Percentiles rank a stretch among this genome's conserved stretches.
Evolutionary conservation across 2,329 filamentous ascomycete species (phyloP).

Genomic region (Alternaria panax): DNA sequence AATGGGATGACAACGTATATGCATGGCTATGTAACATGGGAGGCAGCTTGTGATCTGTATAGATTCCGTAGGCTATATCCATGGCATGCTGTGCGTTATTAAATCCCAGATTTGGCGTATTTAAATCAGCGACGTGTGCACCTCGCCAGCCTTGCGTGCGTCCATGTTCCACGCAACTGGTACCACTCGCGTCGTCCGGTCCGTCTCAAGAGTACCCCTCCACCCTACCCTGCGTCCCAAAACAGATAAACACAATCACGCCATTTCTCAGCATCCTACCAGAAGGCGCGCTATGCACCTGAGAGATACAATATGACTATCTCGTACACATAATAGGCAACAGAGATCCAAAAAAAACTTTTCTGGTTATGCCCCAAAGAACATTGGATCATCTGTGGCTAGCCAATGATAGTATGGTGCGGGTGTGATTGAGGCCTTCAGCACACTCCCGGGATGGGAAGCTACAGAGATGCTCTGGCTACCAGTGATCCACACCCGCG

Average conservation of each 20-base stretch:
- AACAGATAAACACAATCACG: conserved; percentile 2
- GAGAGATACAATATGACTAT: background rate
- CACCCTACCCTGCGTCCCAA: background rate
- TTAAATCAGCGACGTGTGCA: background rate
- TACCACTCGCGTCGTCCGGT: background rate
- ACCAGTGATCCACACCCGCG: background rate
- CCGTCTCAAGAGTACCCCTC: background rate
- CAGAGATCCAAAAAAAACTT: background rate
- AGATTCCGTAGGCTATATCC: conserved; percentile 5
- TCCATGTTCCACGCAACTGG: background rate
- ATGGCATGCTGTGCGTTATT: conserved; percentile 2
- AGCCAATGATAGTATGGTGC: background rate
- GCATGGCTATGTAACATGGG: background rate
- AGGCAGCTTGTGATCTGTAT: conserved; percentile 9
- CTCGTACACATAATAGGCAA: background rate
- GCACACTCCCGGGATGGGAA: background rate
- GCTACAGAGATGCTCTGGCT: background rate
- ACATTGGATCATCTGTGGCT: background rate
- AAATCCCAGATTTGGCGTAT: background rate
- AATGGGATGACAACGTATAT: background rate
- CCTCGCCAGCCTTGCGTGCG: background rate
- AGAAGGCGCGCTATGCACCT: background rate
- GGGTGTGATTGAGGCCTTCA: background rate
- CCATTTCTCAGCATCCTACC: background rate
- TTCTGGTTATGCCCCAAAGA: background rate